Evolutionary conservation across 805 yeast species (phyloP), one percentile per base, ranked within the genome.

Genomic region (Barnettozyma botsteinii): DNA sequence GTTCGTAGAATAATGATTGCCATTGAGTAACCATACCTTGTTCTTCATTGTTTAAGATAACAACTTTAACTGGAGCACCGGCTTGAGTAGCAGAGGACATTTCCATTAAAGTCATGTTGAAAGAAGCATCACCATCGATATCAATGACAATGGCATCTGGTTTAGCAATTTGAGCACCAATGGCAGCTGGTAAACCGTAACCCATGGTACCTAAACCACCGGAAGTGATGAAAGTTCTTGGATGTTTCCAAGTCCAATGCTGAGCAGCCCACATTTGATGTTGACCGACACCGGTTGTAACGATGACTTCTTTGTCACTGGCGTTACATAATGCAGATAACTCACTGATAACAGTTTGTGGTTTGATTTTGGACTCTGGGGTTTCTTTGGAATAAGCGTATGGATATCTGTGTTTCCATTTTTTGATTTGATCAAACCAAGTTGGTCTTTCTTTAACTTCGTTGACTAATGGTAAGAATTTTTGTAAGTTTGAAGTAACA

Each of bases 221-320:
- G 37, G 96, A 87, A n/a, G 98, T 88, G 62, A 91, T 84, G 70
- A 93, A 82, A 37, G 94, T 74, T 65, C 98, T 79, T 55, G 98
- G 98, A 48, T 75, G 68, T 46, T 80, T 82, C 96, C 97, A 91
- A 38, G 88, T 78, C 79, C 85, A 89, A 66, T 88, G 89, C 70
- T 93, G 98, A 22, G 98, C 98, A 28, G 98, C 94, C 98, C 98
- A 91, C 98, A 91, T 91, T 72, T 91, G 98, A 74, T 91, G 98
- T 73, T 93, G 98, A 46, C 98, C 98, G 38, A 93, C 98, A 73
- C 98, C 98, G 27, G 98, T 93, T 39, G 98, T 84, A 53, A 91
- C 82, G 54, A 89, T 77, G 43, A 86, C 88, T 53, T 85, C 89
- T 57, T 77, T 85, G 48, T 70, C 71, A 41, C 74, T 72, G 40